Percentiles rank a stretch among this genome's conserved stretches.
Conservation (phyloP, 148 eudicot species). For the Amaranthus cruentus region DNA sequence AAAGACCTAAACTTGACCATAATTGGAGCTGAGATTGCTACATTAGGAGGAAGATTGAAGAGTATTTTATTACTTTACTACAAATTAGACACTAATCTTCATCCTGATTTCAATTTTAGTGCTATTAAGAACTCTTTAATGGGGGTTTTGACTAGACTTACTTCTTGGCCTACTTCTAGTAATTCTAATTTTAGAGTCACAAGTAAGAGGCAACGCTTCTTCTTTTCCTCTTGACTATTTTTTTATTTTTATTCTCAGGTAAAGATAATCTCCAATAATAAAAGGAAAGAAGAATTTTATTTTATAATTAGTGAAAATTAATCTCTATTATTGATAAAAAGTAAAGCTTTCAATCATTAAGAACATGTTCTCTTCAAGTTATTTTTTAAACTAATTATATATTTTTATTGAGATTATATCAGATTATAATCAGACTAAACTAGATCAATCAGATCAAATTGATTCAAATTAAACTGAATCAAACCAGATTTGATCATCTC, state of each 20-base stretch:
- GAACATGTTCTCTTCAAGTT: too few relatives aligned
- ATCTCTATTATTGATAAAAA: too few relatives aligned
- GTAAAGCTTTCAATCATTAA: too few relatives aligned
- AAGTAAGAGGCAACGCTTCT: constrained; percentile 90
- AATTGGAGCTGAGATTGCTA: constrained; percentile 55
- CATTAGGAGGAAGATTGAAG: constrained; percentile 75
- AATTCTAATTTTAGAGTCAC: constrained; percentile 44
- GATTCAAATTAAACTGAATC: too few relatives aligned
- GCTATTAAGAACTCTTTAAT: constrained; percentile 48
- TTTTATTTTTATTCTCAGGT: not conserved
- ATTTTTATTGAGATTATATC: too few relatives aligned
- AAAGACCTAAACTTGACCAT: constrained; percentile 42
- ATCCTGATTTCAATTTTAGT: constrained; percentile 15
- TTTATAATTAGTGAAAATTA: too few relatives aligned
- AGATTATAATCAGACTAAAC: too few relatives aligned
- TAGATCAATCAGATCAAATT: too few relatives aligned
- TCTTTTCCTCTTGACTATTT: constrained; percentile 22
- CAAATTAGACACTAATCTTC: constrained; percentile 11
- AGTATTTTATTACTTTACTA: constrained; percentile 39
- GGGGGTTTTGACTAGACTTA: constrained; percentile 49
- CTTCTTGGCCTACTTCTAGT: constrained; percentile 34
- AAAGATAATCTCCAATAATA: too few relatives aligned
- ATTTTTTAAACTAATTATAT: too few relatives aligned
- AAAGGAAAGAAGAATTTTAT: too few relatives aligned
- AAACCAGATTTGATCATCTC: too few relatives aligned